Evolutionary conservation across 768 basidiomycete species (phyloP), one percentile per base, ranked within the genome.

Genomic region (Mycena crocata): DNA sequence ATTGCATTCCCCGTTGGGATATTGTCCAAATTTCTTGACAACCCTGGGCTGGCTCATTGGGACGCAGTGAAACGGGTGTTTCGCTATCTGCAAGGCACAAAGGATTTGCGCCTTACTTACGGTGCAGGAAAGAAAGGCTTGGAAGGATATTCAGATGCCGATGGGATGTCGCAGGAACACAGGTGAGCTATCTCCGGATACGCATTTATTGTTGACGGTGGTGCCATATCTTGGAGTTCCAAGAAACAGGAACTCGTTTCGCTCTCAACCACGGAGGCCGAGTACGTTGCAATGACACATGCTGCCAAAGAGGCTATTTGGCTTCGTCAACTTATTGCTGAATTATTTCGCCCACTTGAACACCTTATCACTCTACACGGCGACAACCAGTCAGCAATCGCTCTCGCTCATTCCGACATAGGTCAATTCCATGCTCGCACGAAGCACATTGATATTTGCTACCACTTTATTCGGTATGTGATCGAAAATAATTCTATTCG

Each of bases 11-110:
- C 30, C 15, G 49, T 61, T 14, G 37, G 37, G 5, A 39, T 23
- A 3, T 31, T 62, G 30, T 62, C 60, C 1, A 62, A 62, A 44
- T 62, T 42, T 31, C 32, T 44, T 15, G 31, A 42, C 30, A 62
- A 62, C 50, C 60, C 60, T 23, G 60, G 50, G 21, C 37, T 50
- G 12, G 60, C 60, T n/a, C 60, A 62, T 28, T 62, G 60, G 60
- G 60, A 62, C 8, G 49, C 60, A 14, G 37, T 32, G 2, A 62
- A 62, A 23, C 50, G 48, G 14, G 48, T 61, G 23, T 40, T 61
- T 23, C 59, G 59, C 48, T 60, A 60, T 31, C 46, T 60, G 17
- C 23, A 28, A 19, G 58, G 48, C 48, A 60, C 58, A 17, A 42
- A 39, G 35, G 48, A 61, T 50, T 51, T 15, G 48, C 37, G 37